Conservation (phyloP, 2,329 filamentous ascomycete genomes). For the Chalaropsis thielavioides region DNA sequence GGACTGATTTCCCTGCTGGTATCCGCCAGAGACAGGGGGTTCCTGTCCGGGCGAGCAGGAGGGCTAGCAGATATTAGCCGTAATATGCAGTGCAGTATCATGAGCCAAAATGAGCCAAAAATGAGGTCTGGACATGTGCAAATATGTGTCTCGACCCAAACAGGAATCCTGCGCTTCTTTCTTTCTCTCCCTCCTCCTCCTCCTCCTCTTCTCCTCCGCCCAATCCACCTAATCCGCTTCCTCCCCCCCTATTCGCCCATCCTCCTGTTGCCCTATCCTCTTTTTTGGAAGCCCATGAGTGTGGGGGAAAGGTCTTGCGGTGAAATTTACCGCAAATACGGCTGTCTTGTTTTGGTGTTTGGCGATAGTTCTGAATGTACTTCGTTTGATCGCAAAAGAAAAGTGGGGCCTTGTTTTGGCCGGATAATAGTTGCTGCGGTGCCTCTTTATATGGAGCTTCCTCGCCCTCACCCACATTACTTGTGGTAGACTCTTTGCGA, state of each 20-base stretch:
- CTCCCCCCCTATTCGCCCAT: not conserved
- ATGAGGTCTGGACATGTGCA: too few species aligned
- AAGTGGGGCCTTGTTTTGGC: too few species aligned
- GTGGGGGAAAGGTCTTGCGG: not conserved
- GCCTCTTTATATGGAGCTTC: too few species aligned
- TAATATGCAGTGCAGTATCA: not conserved
- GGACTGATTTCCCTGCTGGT: not conserved
- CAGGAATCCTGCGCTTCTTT: not conserved
- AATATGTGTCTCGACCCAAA: not conserved
- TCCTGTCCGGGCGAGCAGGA: not conserved
- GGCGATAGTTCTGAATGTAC: too few species aligned
- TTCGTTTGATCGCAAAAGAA: not conserved
- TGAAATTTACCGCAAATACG: not conserved
- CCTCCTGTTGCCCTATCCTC: not conserved
- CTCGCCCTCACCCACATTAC: not conserved
- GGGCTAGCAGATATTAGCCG: not conserved
- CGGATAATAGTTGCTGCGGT: too few species aligned
- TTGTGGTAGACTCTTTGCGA: too few species aligned
- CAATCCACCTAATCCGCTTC: not conserved
- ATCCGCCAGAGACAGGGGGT: not conserved
- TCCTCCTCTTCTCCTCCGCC: not conserved
- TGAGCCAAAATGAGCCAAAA: not conserved
- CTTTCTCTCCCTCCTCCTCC: not conserved
- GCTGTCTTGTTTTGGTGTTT: not conserved
- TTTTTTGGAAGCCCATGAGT: not conserved